These are phyloP conservation scores for Pinus taeda DNA, from an alignment of 75 land plant species.

Conservation along the genomic window DNA sequence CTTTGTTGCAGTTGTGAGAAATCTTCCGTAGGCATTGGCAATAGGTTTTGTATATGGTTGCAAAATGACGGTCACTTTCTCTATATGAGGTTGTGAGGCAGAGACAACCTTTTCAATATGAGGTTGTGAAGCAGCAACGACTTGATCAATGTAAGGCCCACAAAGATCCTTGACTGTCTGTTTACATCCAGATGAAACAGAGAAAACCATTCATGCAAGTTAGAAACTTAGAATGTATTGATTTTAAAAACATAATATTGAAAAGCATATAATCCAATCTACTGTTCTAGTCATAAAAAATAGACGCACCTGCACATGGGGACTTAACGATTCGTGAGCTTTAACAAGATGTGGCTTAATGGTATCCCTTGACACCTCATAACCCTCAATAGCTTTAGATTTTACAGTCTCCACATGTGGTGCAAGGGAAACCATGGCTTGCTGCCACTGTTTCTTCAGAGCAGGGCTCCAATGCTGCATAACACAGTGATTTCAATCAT, in stretches of 20 bases:
- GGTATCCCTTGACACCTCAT: conserved; percentile 29
- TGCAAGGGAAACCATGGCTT: conserved; percentile 18
- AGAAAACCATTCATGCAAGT: not conserved
- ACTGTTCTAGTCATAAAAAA: not conserved
- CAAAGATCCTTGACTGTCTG: conserved; percentile 8
- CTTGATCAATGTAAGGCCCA: conserved; percentile 1
- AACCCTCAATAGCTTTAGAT: conserved; percentile 29
- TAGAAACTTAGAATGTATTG: not conserved
- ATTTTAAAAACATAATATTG: not conserved
- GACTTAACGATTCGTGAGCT: conserved; percentile 25
- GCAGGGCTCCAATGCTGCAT: conserved; percentile 47
- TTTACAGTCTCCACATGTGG: conserved; percentile 40
- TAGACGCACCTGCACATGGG: conserved; percentile 12
- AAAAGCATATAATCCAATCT: not conserved
- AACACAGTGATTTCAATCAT: too few species aligned
- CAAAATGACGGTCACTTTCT: conserved; percentile 22
- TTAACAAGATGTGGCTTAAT: conserved; percentile 20
- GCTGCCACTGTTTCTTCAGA: conserved; percentile 35
- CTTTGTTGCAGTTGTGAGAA: conserved; percentile 39
- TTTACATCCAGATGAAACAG: not conserved
- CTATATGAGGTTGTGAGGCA: conserved; percentile 51
- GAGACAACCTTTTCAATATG: conserved; percentile 58
- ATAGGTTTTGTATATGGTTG: conserved; percentile 48
- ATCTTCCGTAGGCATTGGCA: conserved; percentile 36
- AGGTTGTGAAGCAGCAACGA: conserved; percentile 12